Percentiles rank a stretch among this genome's conserved stretches.
Evolutionary conservation across 192 early-diverging fungal genomes (phyloP).

Genomic region (Kappamyces sp.): DNA sequence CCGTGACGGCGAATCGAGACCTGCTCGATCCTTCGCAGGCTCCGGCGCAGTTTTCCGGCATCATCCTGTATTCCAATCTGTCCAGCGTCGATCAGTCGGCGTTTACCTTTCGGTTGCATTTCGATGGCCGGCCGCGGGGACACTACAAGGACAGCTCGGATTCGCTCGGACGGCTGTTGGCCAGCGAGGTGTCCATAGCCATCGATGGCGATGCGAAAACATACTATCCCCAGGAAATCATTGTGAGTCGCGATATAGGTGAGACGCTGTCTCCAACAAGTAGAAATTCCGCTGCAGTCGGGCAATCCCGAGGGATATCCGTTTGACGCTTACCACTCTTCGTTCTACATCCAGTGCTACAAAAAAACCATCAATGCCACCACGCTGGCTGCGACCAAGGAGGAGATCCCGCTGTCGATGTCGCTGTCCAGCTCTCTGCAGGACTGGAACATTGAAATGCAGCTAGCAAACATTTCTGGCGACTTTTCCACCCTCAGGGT

Average conservation of each 20-base stretch:
- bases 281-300: constrained; percentile 8
- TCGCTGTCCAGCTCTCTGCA: not conserved
- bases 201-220: too few species aligned
- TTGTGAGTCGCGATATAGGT: too few species aligned
- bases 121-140: constrained; percentile 9
- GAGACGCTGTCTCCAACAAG: not conserved
- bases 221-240: too few species aligned
- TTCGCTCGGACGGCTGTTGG: not conserved
- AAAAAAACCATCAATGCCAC: too few species aligned
- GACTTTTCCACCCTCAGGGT: not conserved
- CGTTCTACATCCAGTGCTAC: not conserved
- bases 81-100: too few species aligned
- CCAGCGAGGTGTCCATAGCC: too few species aligned
- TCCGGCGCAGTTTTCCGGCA: too few species aligned
- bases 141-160: not conserved
- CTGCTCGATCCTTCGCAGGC: too few species aligned
- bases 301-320: constrained; percentile 14
- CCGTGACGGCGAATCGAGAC: too few species aligned
- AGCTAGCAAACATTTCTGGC: not conserved
- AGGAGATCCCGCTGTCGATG: not conserved
- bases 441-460: constrained; percentile 1
- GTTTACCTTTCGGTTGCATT: not conserved
- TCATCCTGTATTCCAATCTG: too few species aligned
- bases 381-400: too few species aligned
- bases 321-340: constrained; percentile 9